These are phyloP conservation scores for Lobosporangium transversale DNA, from an alignment of 192 early-diverging fungal species.

Conservation along the genomic window DNA sequence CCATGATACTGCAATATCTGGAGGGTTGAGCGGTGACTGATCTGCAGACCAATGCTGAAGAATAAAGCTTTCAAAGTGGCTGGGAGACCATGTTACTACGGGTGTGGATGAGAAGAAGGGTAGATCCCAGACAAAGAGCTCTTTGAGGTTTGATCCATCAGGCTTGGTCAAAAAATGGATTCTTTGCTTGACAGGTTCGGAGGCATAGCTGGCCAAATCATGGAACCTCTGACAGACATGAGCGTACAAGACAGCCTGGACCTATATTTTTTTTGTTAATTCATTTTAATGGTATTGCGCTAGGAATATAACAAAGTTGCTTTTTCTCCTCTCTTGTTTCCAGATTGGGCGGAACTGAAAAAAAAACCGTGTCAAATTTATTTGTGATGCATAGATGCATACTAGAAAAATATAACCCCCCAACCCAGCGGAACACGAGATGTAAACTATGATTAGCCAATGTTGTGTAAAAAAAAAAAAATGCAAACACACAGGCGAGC, in stretches of 20 bases:
- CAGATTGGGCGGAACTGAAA: too few species aligned
- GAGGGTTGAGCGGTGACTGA: conserved; percentile 30
- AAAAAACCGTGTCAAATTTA: too few species aligned
- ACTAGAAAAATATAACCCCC: too few species aligned
- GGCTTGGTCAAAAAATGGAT: conserved; percentile 42
- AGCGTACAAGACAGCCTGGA: conserved; percentile 21
- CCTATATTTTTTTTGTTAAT: too few species aligned
- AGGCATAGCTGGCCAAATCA: conserved; percentile 34
- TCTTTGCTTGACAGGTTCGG: conserved; percentile 37
- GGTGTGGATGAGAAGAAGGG: not conserved
- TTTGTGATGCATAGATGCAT: too few species aligned
- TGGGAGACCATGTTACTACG: not conserved
- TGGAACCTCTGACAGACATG: conserved; percentile 32
- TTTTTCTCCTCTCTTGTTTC: too few species aligned
- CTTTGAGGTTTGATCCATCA: conserved; percentile 38
- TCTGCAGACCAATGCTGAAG: conserved; percentile 37
- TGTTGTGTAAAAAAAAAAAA: too few species aligned
- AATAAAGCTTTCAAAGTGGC: conserved; percentile 19
- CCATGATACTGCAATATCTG: conserved; percentile 20
- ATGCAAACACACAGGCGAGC: too few species aligned
- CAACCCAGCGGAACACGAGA: too few species aligned
- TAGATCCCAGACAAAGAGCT: conserved; percentile 39
- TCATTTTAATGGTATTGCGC: too few species aligned
- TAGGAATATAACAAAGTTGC: too few species aligned
- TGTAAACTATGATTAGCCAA: too few species aligned